These are phyloP conservation scores for Apiospora saccharicola DNA, from an alignment of 2,329 filamentous ascomycete genomes.

Conservation along the genomic window DNA sequence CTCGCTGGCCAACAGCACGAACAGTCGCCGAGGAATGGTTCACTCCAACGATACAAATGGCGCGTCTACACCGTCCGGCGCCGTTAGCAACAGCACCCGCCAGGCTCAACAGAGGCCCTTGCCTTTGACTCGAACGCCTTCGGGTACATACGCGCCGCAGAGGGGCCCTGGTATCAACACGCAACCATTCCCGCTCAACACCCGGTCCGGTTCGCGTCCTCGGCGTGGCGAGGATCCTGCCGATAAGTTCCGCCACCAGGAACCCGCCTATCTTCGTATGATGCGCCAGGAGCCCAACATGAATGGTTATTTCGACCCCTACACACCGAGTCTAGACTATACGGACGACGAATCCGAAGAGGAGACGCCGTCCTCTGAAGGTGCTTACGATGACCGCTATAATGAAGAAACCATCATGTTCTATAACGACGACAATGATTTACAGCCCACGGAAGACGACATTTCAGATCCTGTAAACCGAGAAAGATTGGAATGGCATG, in stretches of 20 bases:
- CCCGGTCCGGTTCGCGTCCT: conserved; percentile 53
- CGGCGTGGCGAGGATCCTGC: conserved; percentile 55
- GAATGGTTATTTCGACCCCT: conserved; percentile 78
- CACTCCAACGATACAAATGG: conserved; percentile 42
- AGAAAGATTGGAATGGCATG: conserved; percentile 95
- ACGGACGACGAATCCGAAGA: conserved; percentile 86
- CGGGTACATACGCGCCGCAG: conserved; percentile 78
- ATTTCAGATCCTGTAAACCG: conserved; percentile 86
- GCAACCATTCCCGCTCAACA: conserved; percentile 51
- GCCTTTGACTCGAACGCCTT: conserved; percentile 73
- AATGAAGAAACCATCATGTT: conserved; percentile 94
- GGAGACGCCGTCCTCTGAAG: conserved; percentile 86
- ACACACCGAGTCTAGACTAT: conserved; percentile 72
- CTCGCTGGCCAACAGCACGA: conserved; percentile 50
- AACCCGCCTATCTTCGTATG: conserved; percentile 93
- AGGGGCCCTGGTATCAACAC: conserved; percentile 52
- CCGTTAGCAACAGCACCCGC: conserved; percentile 41
- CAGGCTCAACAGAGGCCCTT: conserved; percentile 69
- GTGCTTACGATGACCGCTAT: conserved; percentile 84
- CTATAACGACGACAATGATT: conserved; percentile 82
- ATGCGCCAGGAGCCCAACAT: conserved; percentile 73
- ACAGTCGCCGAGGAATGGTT: conserved; percentile 48
- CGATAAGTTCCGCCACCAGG: conserved; percentile 74
- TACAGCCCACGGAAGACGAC: conserved; percentile 89
- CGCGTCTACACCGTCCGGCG: conserved; percentile 31